A percentile compares a stretch with the other conserved stretches of the same genome.
Evolutionary conservation across 495 filamentous ascomycete genomes (phyloP).

Genomic region (Aspergillus coremiiformis): DNA sequence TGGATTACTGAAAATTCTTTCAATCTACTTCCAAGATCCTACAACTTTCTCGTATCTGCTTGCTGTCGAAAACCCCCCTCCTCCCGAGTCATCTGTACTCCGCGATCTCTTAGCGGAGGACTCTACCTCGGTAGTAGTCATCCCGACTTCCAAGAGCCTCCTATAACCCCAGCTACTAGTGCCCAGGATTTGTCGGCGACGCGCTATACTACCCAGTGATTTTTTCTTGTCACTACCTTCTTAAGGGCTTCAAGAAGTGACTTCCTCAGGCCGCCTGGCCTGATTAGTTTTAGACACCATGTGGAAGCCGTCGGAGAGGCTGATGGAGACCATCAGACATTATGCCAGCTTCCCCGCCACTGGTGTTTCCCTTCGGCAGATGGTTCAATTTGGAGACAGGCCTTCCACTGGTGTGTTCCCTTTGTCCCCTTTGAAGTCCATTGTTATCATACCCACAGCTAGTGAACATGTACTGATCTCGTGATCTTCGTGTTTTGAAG

Average conservation of each 20-base stretch:
- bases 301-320: slow-evolving; percentile 82
- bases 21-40: neutral
- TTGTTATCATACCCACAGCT: neutral
- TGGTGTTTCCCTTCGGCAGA: slow-evolving; percentile 91
- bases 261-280: slow-evolving; percentile 25
- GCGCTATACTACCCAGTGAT: neutral
- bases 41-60: neutral
- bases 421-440: neutral
- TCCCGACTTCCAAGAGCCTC: neutral
- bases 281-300: slow-evolving; percentile 41
- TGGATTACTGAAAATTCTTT: neutral
- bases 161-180: neutral
- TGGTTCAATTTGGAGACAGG: slow-evolving; percentile 96
- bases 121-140: slow-evolving; percentile 4
- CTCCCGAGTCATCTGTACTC: neutral
- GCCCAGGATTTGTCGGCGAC: neutral
- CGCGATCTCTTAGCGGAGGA: slow-evolving; percentile 1
- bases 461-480: slow-evolving; percentile 13
- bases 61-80: neutral
- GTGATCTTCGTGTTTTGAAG: slow-evolving; percentile 1
- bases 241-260: neutral
- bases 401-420: slow-evolving; percentile 67
- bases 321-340: slow-evolving; percentile 99
- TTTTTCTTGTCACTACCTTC: neutral
- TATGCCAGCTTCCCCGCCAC: slow-evolving; percentile 96